Percentiles rank a stretch among this genome's conserved stretches.
Conservation (phyloP, 306 rosid genomes). For the Fragaria iinumae region DNA sequence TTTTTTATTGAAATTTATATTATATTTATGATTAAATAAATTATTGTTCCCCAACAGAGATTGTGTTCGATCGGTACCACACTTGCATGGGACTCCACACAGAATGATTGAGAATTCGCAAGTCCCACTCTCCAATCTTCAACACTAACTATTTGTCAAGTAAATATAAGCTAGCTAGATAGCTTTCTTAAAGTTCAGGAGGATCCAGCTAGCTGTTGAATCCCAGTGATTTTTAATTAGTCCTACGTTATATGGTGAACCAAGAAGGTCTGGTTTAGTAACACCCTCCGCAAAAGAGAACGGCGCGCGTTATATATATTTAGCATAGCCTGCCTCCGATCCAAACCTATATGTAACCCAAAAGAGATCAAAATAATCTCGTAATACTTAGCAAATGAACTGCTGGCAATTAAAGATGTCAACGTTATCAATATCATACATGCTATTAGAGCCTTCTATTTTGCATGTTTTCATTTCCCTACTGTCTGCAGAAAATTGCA, state of each 20-base stretch:
- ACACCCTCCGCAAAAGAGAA: not conserved
- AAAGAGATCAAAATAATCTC: not conserved
- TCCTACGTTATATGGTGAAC: not conserved
- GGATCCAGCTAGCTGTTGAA: not conserved
- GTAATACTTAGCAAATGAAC: not conserved
- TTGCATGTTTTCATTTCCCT: no score
- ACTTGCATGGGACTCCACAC: not conserved
- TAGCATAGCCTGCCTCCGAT: no score
- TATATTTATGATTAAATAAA: no score
- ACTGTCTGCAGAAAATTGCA: not conserved
- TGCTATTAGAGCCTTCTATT: not conserved
- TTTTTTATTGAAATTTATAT: no score
- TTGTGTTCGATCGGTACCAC: not conserved
- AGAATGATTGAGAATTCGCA: not conserved
- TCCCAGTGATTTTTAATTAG: not conserved
- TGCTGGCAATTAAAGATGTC: not conserved
- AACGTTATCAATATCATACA: not conserved
- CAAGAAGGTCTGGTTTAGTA: not conserved
- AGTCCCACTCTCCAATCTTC: not conserved
- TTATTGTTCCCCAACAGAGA: no score
- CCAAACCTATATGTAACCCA: no score
- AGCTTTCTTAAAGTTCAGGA: not conserved
- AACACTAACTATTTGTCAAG: not conserved
- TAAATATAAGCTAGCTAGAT: not conserved
- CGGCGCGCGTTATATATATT: no score